Percentiles rank a stretch among this genome's conserved stretches.
These are phyloP conservation scores for Auriscalpium orientale DNA, from an alignment of 768 basidiomycete genomes.

Conservation along the genomic window DNA sequence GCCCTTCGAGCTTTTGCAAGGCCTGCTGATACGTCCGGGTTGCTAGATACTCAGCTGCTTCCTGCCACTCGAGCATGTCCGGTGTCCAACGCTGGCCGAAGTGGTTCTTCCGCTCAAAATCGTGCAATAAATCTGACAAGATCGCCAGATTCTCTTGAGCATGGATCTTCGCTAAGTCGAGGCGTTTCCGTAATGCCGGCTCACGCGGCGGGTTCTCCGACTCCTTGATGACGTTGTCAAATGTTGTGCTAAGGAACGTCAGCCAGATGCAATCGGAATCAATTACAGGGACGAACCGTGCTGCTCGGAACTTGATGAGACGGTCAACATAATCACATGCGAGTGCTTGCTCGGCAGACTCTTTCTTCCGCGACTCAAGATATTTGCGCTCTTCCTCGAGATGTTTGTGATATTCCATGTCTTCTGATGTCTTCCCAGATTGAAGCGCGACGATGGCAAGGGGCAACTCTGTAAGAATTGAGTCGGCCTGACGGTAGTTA, in stretches of 20 bases:
- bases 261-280: background rate
- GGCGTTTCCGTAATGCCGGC: background rate
- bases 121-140: background rate
- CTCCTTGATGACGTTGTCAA: background rate
- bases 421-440: background rate
- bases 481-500: background rate
- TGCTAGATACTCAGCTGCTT: background rate
- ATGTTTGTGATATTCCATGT: background rate
- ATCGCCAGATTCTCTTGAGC: background rate
- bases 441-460: background rate
- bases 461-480: background rate
- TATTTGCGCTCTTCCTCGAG: background rate
- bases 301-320: background rate
- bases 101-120: background rate
- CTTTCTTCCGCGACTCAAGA: background rate
- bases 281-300: background rate
- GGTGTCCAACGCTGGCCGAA: background rate
- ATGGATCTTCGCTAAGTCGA: background rate
- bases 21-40: background rate
- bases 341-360: background rate
- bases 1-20: background rate
- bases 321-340: background rate
- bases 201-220: background rate
- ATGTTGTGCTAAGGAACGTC: background rate
- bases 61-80: background rate